phyloP scores from a whole-genome alignment of 108 stramenopile genomes.

The Mediolabrus comicus region DNA sequence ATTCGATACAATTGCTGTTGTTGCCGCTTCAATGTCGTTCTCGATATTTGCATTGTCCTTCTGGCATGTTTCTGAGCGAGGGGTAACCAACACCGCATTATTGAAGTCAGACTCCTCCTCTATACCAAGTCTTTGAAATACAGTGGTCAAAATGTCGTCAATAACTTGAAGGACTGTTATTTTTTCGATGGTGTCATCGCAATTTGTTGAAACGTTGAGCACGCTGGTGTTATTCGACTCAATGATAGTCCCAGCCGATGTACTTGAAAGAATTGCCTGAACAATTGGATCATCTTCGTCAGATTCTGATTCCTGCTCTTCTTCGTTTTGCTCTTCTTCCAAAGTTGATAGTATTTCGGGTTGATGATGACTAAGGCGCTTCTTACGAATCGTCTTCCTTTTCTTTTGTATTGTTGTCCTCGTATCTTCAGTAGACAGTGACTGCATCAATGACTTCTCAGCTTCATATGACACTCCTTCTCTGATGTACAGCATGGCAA shows the following conservation, averaged over 20 bases:
- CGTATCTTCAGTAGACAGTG: constrained; percentile 2
- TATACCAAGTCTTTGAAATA: constrained; percentile 57
- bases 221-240: not conserved
- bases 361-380: not conserved
- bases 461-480: constrained; percentile 42
- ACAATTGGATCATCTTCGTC: constrained; percentile 22
- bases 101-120: constrained; percentile 13
- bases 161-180: constrained; percentile 51
- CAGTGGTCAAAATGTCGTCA: constrained; percentile 51
- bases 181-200: constrained; percentile 50
- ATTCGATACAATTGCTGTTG: constrained; percentile 28
- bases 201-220: not conserved
- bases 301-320: constrained; percentile 5
- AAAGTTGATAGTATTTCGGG: not conserved
- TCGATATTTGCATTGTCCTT: constrained; percentile 1
- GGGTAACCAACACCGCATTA: constrained; percentile 4
- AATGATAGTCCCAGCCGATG: not conserved
- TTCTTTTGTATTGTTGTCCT: constrained; percentile 34
- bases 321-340: constrained; percentile 11
- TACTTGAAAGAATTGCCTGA: constrained; percentile 20
- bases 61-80: constrained; percentile 6
- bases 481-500: constrained; percentile 12
- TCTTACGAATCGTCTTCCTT: constrained; percentile 38
- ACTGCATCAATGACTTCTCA: constrained; percentile 36
- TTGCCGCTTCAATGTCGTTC: constrained; percentile 16